Evolutionary conservation across 2,329 filamentous ascomycete genomes (phyloP).

Genomic region (Ophiostoma montium): DNA sequence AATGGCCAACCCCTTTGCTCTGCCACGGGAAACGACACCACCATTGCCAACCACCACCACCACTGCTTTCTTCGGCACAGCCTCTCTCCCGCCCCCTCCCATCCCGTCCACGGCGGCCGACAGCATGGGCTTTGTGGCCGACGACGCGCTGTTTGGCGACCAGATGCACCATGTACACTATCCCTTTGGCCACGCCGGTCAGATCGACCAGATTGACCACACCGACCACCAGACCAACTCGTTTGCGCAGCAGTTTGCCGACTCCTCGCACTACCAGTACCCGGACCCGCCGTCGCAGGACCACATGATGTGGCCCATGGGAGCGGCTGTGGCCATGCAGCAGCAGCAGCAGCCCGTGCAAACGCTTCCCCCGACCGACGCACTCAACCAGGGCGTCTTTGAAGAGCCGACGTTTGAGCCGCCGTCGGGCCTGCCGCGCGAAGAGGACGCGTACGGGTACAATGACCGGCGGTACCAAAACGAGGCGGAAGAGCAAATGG

Average conservation of each 20-base stretch:
- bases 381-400: slow-evolving; percentile 4
- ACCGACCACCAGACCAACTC: too few relatives aligned
- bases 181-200: slow-evolving; percentile 9
- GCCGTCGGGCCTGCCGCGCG: slow-evolving; percentile 11
- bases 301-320: background rate
- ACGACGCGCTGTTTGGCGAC: slow-evolving; percentile 4
- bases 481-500: slow-evolving; percentile 18
- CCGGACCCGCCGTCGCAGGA: slow-evolving; percentile 9
- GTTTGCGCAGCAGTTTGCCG: background rate
- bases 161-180: slow-evolving; percentile 7
- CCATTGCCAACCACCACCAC: too few relatives aligned
- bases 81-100: background rate
- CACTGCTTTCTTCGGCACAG: slow-evolving; percentile 4
- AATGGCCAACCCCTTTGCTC: slow-evolving; percentile 3
- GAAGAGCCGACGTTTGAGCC: background rate
- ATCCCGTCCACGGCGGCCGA: background rate
- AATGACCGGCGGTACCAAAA: slow-evolving; percentile 16
- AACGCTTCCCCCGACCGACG: too few relatives aligned
- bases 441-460: slow-evolving; percentile 15
- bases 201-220: too few relatives aligned
- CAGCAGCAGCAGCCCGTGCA: background rate
- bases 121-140: slow-evolving; percentile 6
- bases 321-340: background rate
- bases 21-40: background rate
- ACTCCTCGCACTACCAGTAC: slow-evolving; percentile 6